phyloP scores from a whole-genome alignment of 129 eudicot species.

The Saposhnikovia divaricata region DNA sequence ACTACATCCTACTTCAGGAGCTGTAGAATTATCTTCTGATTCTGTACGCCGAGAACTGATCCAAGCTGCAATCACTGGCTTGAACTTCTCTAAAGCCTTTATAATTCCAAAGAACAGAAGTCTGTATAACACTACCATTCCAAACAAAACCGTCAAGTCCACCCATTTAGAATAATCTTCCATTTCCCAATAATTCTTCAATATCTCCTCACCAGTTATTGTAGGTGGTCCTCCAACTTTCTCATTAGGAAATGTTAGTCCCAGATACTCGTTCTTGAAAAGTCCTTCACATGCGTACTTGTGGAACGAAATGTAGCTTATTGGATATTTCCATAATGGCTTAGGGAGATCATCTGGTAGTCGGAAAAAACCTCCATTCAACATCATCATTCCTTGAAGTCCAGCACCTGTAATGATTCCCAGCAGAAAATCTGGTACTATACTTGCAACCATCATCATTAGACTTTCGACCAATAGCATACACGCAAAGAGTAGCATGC shows the following conservation, averaged over 20 bases:
- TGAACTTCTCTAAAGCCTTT: slow-evolving; percentile 22
- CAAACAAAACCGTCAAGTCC: slow-evolving; percentile 22
- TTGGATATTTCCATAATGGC: slow-evolving; percentile 34
- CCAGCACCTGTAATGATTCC: slow-evolving; percentile 48
- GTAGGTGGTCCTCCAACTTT: slow-evolving; percentile 18
- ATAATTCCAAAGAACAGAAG: slow-evolving; percentile 19
- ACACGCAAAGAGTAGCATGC: slow-evolving; percentile 27
- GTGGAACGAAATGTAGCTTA: slow-evolving; percentile 40
- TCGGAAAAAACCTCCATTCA: slow-evolving; percentile 37
- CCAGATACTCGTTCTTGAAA: slow-evolving; percentile 38
- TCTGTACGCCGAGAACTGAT: not conserved
- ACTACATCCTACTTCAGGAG: slow-evolving; percentile 1
- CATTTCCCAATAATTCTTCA: slow-evolving; percentile 19
- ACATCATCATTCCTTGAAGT: slow-evolving; percentile 36
- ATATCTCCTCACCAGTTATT: slow-evolving; percentile 22
- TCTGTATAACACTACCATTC: slow-evolving; percentile 22
- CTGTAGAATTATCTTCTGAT: slow-evolving; percentile 5
- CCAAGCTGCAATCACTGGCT: slow-evolving; percentile 22
- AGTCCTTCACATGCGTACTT: slow-evolving; percentile 32
- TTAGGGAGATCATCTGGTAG: slow-evolving; percentile 35
- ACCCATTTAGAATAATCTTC: slow-evolving; percentile 30
- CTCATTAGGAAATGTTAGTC: slow-evolving; percentile 22
- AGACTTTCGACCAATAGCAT: slow-evolving; percentile 60
- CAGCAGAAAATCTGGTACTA: slow-evolving; percentile 52
- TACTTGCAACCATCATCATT: slow-evolving; percentile 53